Conservation (phyloP, 1,284 basidiomycete genomes). For the Cryptococcus hybrid region DNA sequence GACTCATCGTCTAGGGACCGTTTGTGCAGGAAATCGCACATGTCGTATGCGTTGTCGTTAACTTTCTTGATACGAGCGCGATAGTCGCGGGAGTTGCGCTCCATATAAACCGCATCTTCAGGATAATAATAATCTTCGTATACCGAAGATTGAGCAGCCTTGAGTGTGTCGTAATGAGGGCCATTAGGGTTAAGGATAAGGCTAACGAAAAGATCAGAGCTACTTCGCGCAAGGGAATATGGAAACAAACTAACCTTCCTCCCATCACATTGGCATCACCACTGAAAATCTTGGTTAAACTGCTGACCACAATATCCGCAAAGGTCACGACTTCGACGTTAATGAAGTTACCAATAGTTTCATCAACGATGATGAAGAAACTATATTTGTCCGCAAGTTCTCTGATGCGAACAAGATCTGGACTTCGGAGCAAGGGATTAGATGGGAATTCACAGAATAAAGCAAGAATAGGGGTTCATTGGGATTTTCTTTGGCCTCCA, state of each 20-base stretch:
- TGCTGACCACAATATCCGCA: slow-evolving; percentile 91
- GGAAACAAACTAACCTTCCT: slow-evolving; percentile 64
- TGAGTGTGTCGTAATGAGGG: slow-evolving; percentile 66
- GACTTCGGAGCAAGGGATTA: slow-evolving; percentile 85
- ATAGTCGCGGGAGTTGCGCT: slow-evolving; percentile 96
- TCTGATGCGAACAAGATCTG: slow-evolving; percentile 76
- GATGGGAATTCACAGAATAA: slow-evolving; percentile 83
- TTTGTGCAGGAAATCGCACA: slow-evolving; percentile 74
- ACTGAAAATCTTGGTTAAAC: slow-evolving; percentile 92
- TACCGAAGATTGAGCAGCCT: slow-evolving; percentile 57
- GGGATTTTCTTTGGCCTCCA: not conserved
- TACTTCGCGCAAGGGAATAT: not conserved
- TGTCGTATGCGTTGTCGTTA: slow-evolving; percentile 76
- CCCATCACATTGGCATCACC: slow-evolving; percentile 98
- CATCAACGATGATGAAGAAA: slow-evolving; percentile 89
- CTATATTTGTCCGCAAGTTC: slow-evolving; percentile 81
- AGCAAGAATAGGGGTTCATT: slow-evolving; percentile 51
- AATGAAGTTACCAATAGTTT: slow-evolving; percentile 94
- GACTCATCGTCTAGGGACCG: slow-evolving; percentile 53
- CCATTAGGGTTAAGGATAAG: slow-evolving; percentile 81
- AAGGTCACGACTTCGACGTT: slow-evolving; percentile 91
- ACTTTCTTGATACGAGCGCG: slow-evolving; percentile 69
- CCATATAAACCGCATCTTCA: slow-evolving; percentile 95
- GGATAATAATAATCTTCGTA: slow-evolving; percentile 89
- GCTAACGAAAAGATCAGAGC: slow-evolving; percentile 48